Evolutionary conservation across 768 basidiomycete genomes (phyloP), one percentile per base, ranked within the genome.

Genomic region (Mycena sanguinolenta): DNA sequence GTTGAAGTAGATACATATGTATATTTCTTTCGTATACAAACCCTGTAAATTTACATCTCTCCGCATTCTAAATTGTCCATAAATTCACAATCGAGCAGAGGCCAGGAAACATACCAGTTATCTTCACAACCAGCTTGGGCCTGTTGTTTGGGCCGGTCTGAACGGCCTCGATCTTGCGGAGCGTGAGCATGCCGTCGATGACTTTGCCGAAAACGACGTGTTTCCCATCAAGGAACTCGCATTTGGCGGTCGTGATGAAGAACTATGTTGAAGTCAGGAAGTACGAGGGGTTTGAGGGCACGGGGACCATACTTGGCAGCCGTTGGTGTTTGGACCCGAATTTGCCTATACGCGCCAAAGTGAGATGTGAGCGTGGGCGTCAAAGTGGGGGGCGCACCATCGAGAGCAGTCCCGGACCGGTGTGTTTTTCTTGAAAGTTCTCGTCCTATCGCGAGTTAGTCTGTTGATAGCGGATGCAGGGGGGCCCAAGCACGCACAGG

Each of bases 191-290:
- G 21, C 44, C 44, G 9, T 46, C 21, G 44, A 46, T 46, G 44
- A 97, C 93, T 73, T 88, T 91, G 8, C 96, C 96, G 75, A 98
- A 98, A 2, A 97, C 95, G 74, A 96, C 93, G 78, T 97, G 96
- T 79, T 97, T 95, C 73, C 91, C 95, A 78, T 99, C 97, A 52
- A 99, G 88, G 81, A 99, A 99, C 71, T 97, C 95, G 72, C 97
- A 97, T 74, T 94, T 93, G 12, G 91, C 95, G 2, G 95, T 96
- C 0, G 98, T 99, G 78, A 99, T 92, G 86, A 99, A 99, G 85
- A 99, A 99, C 90, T 97, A 78, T 2, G 39, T 64, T n/a, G 55
- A 36, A 49, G 19, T 53, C 52, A 30, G 60, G 3, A 0, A 30
- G 2, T 39, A 13, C 17, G 7, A 21, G 58, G 42, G 34, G 17